Evolutionary conservation across 495 filamentous ascomycete species (phyloP), one percentile per base, ranked within the genome.

Genomic region (Halenospora varia): DNA sequence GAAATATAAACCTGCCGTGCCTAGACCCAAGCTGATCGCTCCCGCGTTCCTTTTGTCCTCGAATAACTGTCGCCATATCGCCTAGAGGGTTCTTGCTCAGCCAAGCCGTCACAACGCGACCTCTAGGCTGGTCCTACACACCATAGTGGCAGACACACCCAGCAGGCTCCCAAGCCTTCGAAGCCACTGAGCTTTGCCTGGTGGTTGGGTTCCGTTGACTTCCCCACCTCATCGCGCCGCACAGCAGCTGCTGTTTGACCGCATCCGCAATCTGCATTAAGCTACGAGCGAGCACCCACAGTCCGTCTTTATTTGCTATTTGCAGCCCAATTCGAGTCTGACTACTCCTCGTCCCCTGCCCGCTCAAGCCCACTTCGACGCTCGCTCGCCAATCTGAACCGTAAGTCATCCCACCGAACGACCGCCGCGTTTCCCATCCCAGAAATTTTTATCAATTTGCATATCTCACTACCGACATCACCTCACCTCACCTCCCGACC

Each of bases 401-500:
- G 13, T 4, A n/a, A n/a, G 42, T n/a, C 42, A 46, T 9, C 19
- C 42, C 42, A 46, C 42, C 15, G 42, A n/a, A 17, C 42, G 19
- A 40, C 42, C 47, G 29, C 29, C 6, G 29, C 29, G 29, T 35
- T 35, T 35, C 51, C 39, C 25, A 53, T 60, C 53, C 57, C 48
- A 56, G 51, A 48, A 56, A 47, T 62, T 62, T 54, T 59, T 62
- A 53, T 61, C 64, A 54, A 57, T 60, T 62, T 57, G 55, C 44
- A 60, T 68, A 56, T 63, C 60, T 53, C 45, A 53, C 46, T 56
- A 56, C 52, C 47, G 46, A 56, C 53, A 24, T 56, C 62, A 62
- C 50, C 61, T 65, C 55, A 42, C 48, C 58, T 63, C 55, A 48
- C 55, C 53, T 63, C 62, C 62, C 66, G 66, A 62, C 57, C 65